A percentile compares a stretch with the other conserved stretches of the same genome.
Conservation (phyloP, 306 rosid genomes). For the Citrullus amarus region DNA sequence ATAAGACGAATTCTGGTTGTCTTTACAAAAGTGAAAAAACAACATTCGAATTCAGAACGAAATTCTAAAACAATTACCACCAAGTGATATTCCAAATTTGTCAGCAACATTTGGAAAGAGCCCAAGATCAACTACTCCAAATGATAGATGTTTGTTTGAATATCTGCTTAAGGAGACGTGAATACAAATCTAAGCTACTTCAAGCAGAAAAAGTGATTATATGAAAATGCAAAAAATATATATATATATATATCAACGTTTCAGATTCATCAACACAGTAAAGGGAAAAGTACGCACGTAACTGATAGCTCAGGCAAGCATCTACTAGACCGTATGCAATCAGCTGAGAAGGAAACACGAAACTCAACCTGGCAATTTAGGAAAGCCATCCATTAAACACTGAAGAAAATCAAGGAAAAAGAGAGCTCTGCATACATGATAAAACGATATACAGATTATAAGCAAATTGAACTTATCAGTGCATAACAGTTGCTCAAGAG, state of each 20-base stretch:
- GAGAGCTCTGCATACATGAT: neutral
- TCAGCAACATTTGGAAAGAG: slow-evolving; percentile 90
- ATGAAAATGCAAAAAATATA: neutral
- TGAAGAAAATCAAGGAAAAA: slow-evolving; percentile 6
- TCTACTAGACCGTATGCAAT: slow-evolving; percentile 62
- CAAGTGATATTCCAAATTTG: slow-evolving; percentile 65
- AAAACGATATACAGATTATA: neutral
- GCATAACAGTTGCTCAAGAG: neutral
- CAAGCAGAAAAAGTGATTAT: neutral
- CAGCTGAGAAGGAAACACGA: slow-evolving; percentile 47
- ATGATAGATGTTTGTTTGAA: slow-evolving; percentile 70
- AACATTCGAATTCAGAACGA: neutral
- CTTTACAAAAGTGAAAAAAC: neutral
- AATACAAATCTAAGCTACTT: slow-evolving; percentile 8
- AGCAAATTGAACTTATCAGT: neutral
- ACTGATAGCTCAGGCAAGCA: slow-evolving; percentile 78
- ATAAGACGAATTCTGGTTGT: neutral
- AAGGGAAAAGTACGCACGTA: slow-evolving; percentile 43
- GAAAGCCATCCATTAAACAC: slow-evolving; percentile 1
- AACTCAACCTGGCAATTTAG: slow-evolving; percentile 54
- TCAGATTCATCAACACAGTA: neutral
- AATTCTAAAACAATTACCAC: slow-evolving; percentile 30
- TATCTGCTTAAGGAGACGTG: slow-evolving; percentile 42
- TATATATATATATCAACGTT: neutral
- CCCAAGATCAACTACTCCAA: slow-evolving; percentile 85